Evolutionary conservation across 2,329 filamentous ascomycete species (phyloP).

Genomic region (Aspergillus caelatus): DNA sequence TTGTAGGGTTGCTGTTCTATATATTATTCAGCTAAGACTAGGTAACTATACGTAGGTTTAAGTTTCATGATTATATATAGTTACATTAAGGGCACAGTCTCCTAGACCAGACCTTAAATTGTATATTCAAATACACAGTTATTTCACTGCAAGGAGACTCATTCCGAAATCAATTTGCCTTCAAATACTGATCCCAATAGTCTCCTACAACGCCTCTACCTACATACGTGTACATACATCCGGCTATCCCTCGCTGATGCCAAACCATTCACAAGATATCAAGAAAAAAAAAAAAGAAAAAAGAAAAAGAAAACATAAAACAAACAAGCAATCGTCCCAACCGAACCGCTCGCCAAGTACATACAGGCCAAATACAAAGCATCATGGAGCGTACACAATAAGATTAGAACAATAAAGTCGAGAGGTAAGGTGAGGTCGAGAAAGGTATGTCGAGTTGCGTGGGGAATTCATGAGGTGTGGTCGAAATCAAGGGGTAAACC

Average conservation of each 20-base stretch:
- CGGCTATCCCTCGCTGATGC: conserved; percentile 14
- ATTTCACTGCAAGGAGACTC: not conserved
- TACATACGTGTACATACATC: conserved; percentile 18
- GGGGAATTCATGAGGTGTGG: not conserved
- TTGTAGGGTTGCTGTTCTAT: too few relatives aligned
- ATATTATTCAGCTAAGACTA: too few relatives aligned
- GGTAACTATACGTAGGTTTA: too few relatives aligned
- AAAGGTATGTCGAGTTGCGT: not conserved
- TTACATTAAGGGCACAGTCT: too few relatives aligned
- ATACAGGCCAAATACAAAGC: conserved; percentile 9
- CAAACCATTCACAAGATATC: conserved; percentile 5
- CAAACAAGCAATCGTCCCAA: conserved; percentile 8
- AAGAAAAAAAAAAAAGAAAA: not conserved
- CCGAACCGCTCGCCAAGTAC: conserved; percentile 4
- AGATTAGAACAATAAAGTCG: not conserved
- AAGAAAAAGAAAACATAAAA: not conserved
- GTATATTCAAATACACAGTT: too few relatives aligned
- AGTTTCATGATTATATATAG: too few relatives aligned
- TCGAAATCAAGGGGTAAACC: not conserved
- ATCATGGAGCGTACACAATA: not conserved
- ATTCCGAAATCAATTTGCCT: conserved; percentile 3
- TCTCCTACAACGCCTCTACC: conserved; percentile 17
- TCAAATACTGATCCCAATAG: conserved; percentile 2
- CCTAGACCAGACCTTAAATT: too few relatives aligned
- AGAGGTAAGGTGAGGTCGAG: not conserved